phyloP scores from a whole-genome alignment of 2,329 filamentous ascomycete species.

The Epichloe typhina region DNA sequence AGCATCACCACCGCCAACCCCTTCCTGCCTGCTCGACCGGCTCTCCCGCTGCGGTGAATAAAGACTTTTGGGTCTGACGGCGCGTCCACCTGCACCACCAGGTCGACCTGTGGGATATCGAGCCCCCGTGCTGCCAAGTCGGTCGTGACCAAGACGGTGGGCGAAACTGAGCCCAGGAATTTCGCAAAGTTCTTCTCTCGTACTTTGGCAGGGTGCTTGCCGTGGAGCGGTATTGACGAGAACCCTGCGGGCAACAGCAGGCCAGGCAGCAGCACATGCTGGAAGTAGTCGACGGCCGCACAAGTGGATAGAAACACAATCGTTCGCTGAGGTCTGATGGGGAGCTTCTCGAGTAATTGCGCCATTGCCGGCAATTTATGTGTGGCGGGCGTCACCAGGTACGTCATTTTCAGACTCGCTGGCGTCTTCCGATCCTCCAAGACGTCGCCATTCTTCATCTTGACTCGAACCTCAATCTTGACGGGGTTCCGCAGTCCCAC shows the following conservation, averaged over 20 bases:
- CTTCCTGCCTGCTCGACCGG: constrained; percentile 75
- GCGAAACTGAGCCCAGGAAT: constrained; percentile 62
- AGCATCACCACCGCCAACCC: constrained; percentile 80
- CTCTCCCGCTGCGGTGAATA: constrained; percentile 82
- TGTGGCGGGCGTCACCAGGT: constrained; percentile 59
- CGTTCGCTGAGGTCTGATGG: constrained; percentile 66
- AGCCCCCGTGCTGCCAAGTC: constrained; percentile 84
- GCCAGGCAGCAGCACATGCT: constrained; percentile 64
- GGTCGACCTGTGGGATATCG: constrained; percentile 82
- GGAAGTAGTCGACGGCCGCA: constrained; percentile 88
- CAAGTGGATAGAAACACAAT: constrained; percentile 93
- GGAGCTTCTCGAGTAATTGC: constrained; percentile 54
- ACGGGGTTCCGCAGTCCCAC: constrained; percentile 89
- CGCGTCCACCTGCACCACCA: constrained; percentile 78
- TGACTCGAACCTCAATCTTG: constrained; percentile 88
- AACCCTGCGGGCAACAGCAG: constrained; percentile 59
- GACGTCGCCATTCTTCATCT: constrained; percentile 50
- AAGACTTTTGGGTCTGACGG: constrained; percentile 85
- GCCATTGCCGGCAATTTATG: constrained; percentile 69
- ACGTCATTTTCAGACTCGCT: constrained; percentile 84
- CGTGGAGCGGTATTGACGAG: constrained; percentile 69
- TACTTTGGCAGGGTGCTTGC: constrained; percentile 80
- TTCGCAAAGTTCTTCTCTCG: constrained; percentile 76
- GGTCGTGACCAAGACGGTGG: constrained; percentile 78
- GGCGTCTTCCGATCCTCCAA: constrained; percentile 77